A percentile compares a stretch with the other conserved stretches of the same genome.
phyloP scores from a whole-genome alignment of 352 stramenopile genomes.

The Aphanomyces invadans region DNA sequence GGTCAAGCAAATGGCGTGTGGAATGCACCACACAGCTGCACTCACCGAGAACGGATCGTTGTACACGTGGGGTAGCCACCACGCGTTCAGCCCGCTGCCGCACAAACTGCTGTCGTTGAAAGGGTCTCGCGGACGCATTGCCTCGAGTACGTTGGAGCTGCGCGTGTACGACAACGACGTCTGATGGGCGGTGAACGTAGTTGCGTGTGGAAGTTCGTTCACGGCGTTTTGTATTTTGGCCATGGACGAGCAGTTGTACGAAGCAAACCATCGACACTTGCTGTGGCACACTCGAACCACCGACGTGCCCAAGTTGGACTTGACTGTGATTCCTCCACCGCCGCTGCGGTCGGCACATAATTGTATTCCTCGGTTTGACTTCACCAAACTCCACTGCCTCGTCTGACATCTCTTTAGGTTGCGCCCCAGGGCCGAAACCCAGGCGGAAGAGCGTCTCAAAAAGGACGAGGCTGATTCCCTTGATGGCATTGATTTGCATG shows the following conservation, averaged over 20 bases:
- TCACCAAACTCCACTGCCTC: no score
- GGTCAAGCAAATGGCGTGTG: slow-evolving; percentile 41
- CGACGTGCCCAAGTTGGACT: slow-evolving; percentile 42
- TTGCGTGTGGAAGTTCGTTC: slow-evolving; percentile 64
- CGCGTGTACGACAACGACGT: no score
- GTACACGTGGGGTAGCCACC: slow-evolving; percentile 58
- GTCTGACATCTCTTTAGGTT: no score
- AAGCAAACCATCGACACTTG: slow-evolving; percentile 39
- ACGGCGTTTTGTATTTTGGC: slow-evolving; percentile 65
- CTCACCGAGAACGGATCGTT: slow-evolving; percentile 46
- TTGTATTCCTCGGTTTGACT: background rate
- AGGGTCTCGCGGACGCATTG: slow-evolving; percentile 21
- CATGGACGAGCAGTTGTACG: slow-evolving; percentile 46
- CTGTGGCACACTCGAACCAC: slow-evolving; percentile 41
- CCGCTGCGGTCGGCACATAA: slow-evolving; percentile 37
- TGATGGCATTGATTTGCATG: slow-evolving; percentile 56
- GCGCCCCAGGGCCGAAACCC: slow-evolving; percentile 45
- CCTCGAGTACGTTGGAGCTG: slow-evolving; percentile 7
- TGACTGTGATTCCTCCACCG: slow-evolving; percentile 34
- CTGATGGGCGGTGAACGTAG: slow-evolving; percentile 47
- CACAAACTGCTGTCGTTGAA: slow-evolving; percentile 32
- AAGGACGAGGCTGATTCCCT: slow-evolving; percentile 36
- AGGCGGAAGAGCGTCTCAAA: slow-evolving; percentile 32
- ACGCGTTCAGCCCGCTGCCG: slow-evolving; percentile 38
- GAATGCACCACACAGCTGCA: slow-evolving; percentile 55